Conservation (phyloP, 2,329 filamentous ascomycete genomes). For the Diaporthe batatas region DNA sequence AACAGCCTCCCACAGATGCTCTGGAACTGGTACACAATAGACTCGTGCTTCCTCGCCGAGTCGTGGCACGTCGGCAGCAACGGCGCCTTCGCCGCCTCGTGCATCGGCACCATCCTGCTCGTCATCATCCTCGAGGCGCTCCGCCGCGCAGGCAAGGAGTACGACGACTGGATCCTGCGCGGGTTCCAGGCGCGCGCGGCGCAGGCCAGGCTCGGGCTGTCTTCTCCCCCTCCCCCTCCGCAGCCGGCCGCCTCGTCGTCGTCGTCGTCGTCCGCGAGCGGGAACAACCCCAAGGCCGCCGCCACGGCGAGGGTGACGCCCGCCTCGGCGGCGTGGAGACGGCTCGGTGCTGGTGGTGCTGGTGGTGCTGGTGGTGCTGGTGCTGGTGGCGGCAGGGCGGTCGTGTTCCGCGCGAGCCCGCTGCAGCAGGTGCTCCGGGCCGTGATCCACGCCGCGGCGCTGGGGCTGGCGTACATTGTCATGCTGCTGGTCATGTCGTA, state of each 20-base stretch:
- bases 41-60: constrained; percentile 52
- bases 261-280: not conserved
- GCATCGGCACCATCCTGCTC: constrained; percentile 58
- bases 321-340: constrained; percentile 6
- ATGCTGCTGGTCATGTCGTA: constrained; percentile 62
- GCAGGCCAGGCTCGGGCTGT: not conserved
- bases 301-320: constrained; percentile 40
- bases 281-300: constrained; percentile 40
- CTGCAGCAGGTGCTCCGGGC: constrained; percentile 57
- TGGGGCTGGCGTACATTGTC: constrained; percentile 59
- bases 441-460: constrained; percentile 55
- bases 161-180: constrained; percentile 56
- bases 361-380: not conserved
- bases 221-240: not conserved
- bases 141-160: constrained; percentile 58
- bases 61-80: constrained; percentile 57
- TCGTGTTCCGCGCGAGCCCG: constrained; percentile 54
- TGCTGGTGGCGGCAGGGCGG: constrained; percentile 43
- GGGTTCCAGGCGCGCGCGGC: constrained; percentile 54
- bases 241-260: not conserved
- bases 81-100: constrained; percentile 58
- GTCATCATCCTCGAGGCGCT: constrained; percentile 56
- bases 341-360: not conserved
- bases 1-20: constrained; percentile 33
- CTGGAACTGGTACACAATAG: constrained; percentile 43